Evolutionary conservation across 1,284 basidiomycete genomes (phyloP), one percentile per base, ranked within the genome.

Genomic region (Serendipita sp.): DNA sequence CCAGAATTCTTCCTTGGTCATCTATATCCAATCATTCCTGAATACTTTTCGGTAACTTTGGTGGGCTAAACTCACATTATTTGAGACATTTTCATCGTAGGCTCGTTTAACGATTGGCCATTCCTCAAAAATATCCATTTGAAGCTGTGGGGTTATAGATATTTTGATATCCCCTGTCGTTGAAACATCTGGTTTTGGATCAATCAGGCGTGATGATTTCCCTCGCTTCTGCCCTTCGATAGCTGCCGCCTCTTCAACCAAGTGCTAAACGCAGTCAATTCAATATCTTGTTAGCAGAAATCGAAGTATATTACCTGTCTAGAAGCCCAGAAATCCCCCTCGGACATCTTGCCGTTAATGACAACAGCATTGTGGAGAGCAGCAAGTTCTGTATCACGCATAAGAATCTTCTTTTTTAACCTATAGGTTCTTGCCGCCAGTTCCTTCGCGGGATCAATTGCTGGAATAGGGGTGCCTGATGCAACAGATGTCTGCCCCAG

Each of bases 51-150:
- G 63, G 64, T 45, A 62, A 63, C 13, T 26, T 55, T 34, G 49
- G 45, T 45, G 2, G 2, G 45, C 38, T 63, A 47, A 38, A 35
- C 75, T 64, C 73, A 88, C 91, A 75, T 89, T 87, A 64, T 75
- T 78, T 1, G 94, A 94, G 0, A 99, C 95, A 67, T 94, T 93
- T 70, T 96, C 93, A 64, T 79, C 86, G 71, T 95, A 97, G 0
- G 93, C 94, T 70, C 85, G 88, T 60, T 87, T 85, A 4, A 99
- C 91, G 38, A 97, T 87, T 1, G 96, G 95, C 70, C 94, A 98
- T 76, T 97, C 94, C 68, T 97, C 93, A 69, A 99, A 99, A 58
- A 99, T 93, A 70, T 98, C 94, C 68, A 90, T 84, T 44, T 95
- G 89, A 43, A 97, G 79, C 72, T 95, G 92, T 4, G 91, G 91